Percentiles rank a stretch among this genome's conserved stretches.
These are phyloP conservation scores for Aspergillus versicolor DNA, from an alignment of 2,329 filamentous ascomycete species.

Conservation along the genomic window DNA sequence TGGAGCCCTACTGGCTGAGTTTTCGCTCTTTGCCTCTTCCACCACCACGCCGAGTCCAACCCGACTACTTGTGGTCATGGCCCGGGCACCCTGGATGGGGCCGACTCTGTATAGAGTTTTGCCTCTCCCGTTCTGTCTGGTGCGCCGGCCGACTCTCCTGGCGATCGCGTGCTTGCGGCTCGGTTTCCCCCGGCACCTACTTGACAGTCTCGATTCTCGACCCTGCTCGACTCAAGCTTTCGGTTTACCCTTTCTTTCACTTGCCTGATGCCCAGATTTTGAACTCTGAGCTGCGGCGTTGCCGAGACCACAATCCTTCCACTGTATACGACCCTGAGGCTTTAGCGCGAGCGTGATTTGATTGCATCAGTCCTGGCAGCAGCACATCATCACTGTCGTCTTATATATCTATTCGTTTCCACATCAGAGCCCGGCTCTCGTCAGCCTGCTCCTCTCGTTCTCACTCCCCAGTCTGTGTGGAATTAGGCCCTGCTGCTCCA, in stretches of 20 bases:
- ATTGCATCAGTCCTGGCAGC: conserved; percentile 32
- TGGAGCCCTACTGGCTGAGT: conserved; percentile 1
- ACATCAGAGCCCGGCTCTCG: not conserved
- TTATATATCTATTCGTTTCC: conserved; percentile 7
- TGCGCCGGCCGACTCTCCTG: not conserved
- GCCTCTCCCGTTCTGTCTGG: not conserved
- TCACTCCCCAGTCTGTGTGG: not conserved
- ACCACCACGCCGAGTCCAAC: not conserved
- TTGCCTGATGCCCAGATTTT: conserved; percentile 4
- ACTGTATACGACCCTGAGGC: not conserved
- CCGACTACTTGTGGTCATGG: not conserved
- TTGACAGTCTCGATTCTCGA: not conserved
- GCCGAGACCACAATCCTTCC: not conserved
- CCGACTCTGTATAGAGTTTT: not conserved
- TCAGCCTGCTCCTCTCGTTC: not conserved
- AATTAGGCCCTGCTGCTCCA: not conserved
- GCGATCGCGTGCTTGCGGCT: not conserved
- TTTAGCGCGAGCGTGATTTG: conserved; percentile 4
- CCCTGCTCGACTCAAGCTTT: not conserved
- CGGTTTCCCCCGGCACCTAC: not conserved
- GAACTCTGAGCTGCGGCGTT: not conserved
- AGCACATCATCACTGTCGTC: conserved; percentile 29
- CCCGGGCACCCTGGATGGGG: not conserved
- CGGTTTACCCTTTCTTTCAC: not conserved
- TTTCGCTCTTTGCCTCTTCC: not conserved